phyloP scores from a whole-genome alignment of 2,329 filamentous ascomycete species.

The Penicillium sp. region DNA sequence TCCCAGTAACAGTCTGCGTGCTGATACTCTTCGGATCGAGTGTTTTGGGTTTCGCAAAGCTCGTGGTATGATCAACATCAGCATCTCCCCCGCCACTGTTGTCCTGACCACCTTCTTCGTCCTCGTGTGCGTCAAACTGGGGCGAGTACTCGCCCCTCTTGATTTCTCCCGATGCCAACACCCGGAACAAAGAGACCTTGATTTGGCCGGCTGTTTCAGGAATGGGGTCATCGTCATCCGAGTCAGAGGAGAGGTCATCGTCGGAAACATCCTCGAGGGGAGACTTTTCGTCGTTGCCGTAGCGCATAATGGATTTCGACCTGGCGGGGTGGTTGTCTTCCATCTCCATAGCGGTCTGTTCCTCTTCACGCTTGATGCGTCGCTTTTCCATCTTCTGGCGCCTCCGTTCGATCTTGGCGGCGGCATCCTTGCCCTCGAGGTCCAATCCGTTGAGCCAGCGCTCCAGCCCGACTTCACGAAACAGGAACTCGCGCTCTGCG shows the following conservation, averaged over 20 bases:
- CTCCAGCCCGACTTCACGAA: slow-evolving; percentile 93
- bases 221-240: slow-evolving; percentile 74
- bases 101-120: slow-evolving; percentile 71
- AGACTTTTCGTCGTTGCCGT: slow-evolving; percentile 73
- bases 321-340: slow-evolving; percentile 35
- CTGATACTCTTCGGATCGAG: slow-evolving; percentile 96
- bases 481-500: slow-evolving; percentile 94
- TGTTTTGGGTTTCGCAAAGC: slow-evolving; percentile 94
- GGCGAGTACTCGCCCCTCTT: slow-evolving; percentile 98
- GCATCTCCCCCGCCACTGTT: slow-evolving; percentile 67
- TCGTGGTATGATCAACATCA: slow-evolving; percentile 94
- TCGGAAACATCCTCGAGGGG: slow-evolving; percentile 73
- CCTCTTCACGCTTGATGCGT: slow-evolving; percentile 70
- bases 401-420: slow-evolving; percentile 70
- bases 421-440: slow-evolving; percentile 87
- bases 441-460: slow-evolving; percentile 96
- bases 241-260: slow-evolving; percentile 70
- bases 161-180: slow-evolving; percentile 93
- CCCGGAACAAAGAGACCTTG: slow-evolving; percentile 94
- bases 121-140: slow-evolving; percentile 95
- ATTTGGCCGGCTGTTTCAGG: slow-evolving; percentile 96
- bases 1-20: slow-evolving; percentile 97
- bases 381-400: slow-evolving; percentile 77
- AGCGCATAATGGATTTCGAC: slow-evolving; percentile 67
- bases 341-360: slow-evolving; percentile 50